A percentile compares a stretch with the other conserved stretches of the same genome.
phyloP scores from a whole-genome alignment of 1,284 basidiomycete genomes.

The Cryptococcus sp. region DNA sequence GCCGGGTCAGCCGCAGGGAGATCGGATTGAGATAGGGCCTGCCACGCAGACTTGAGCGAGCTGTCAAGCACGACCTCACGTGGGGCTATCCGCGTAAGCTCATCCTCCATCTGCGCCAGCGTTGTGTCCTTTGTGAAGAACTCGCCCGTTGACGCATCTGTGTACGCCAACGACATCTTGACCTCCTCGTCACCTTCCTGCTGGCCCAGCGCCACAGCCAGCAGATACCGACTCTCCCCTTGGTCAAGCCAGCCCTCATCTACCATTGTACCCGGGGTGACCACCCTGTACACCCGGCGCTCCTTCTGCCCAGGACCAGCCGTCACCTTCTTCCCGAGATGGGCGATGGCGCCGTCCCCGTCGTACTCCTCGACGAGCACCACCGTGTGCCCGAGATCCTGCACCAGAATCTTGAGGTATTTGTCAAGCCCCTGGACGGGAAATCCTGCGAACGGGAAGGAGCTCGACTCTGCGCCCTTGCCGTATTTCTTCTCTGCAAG shows the following conservation, averaged over 20 bases:
- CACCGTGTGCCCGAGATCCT: conserved; percentile 74
- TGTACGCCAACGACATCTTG: conserved; percentile 72
- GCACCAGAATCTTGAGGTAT: conserved; percentile 78
- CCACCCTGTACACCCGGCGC: conserved; percentile 73
- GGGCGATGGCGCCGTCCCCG: conserved; percentile 13
- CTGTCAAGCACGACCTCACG: conserved; percentile 73
- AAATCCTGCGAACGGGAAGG: conserved; percentile 81
- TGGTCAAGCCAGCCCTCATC: conserved; percentile 82
- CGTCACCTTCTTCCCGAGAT: conserved; percentile 59
- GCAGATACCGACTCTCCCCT: conserved; percentile 81
- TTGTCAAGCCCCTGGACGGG: conserved; percentile 80
- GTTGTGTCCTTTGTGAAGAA: conserved; percentile 71
- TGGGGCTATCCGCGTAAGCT: conserved; percentile 76
- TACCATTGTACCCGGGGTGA: conserved; percentile 88
- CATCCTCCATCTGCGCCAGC: conserved; percentile 65
- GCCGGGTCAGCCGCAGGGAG: not conserved
- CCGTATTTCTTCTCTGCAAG: conserved; percentile 37
- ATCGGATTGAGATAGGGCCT: not conserved
- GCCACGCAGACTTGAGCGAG: conserved; percentile 47
- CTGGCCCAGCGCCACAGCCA: conserved; percentile 58
- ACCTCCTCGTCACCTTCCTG: not conserved
- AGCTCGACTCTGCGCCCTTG: not conserved
- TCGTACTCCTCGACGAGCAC: conserved; percentile 89
- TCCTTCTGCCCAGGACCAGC: conserved; percentile 22
- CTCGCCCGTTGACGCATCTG: conserved; percentile 92